Percentiles rank a stretch among this genome's conserved stretches.
These are phyloP conservation scores for Pichia sp. DNA, from an alignment of 1,139 yeast species.

Conservation along the genomic window DNA sequence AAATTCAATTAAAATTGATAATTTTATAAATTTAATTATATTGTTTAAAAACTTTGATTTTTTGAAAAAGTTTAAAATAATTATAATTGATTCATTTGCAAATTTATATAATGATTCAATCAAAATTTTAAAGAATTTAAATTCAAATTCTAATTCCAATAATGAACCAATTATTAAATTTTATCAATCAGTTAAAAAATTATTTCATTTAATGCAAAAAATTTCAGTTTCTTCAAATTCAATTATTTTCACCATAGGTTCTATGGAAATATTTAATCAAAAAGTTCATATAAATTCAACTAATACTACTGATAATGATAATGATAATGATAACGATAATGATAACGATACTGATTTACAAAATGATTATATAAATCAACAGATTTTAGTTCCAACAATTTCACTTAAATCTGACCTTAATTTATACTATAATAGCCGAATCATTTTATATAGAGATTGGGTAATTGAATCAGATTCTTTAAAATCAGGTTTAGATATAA, in stretches of 20 bases:
- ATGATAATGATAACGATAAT: slow-evolving; percentile 7
- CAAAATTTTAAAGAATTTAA: not conserved
- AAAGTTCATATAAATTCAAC: slow-evolving; percentile 11
- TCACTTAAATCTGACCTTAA: slow-evolving; percentile 25
- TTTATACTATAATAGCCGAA: slow-evolving; percentile 23
- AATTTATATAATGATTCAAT: slow-evolving; percentile 14
- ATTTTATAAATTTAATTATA: slow-evolving; percentile 20
- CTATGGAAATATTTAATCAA: slow-evolving; percentile 25
- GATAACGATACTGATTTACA: slow-evolving; percentile 6
- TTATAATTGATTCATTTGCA: slow-evolving; percentile 26
- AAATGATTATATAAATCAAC: slow-evolving; percentile 20
- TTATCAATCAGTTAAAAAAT: slow-evolving; percentile 8
- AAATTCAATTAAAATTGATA: slow-evolving; percentile 13
- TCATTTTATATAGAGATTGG: slow-evolving; percentile 29
- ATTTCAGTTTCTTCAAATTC: slow-evolving; percentile 3
- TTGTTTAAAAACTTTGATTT: slow-evolving; percentile 14
- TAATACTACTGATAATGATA: slow-evolving; percentile 10
- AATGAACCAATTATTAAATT: slow-evolving; percentile 7
- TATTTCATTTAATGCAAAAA: slow-evolving; percentile 8
- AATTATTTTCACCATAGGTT: slow-evolving; percentile 23
- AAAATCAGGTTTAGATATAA: slow-evolving; percentile 8
- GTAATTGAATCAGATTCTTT: slow-evolving; percentile 10
- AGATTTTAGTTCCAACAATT: slow-evolving; percentile 25
- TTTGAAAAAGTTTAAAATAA: slow-evolving; percentile 18
- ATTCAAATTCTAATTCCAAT: slow-evolving; percentile 1